Base-by-base conservation (phyloP, 345 rosid genomes). In the Gynandropsis gynandra region DNA sequence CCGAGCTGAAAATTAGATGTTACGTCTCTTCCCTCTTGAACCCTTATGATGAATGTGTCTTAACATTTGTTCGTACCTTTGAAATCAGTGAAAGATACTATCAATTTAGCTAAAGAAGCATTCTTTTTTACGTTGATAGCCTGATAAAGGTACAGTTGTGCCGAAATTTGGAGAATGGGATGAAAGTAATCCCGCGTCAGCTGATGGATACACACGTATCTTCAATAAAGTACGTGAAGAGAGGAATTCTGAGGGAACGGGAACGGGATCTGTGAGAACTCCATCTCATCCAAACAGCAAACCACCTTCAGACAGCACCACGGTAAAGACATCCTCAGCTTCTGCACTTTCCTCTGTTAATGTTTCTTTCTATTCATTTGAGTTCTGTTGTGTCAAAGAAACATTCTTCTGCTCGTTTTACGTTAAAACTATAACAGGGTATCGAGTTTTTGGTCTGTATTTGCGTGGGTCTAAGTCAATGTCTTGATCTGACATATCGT, bases 161-260 rank as follows among this genome's bases (percentile, higher is more conserved):
- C 95, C 97, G 1, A 89, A 75, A 56, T 89, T 89, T 20, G 97
- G 97, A 0, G 95, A 76, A 1, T 89, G 95, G 97, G 94, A 89
- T 19, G 90, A 86, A 71, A 85, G 56, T 24, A 76, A 89, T 52
- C 94, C 95, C 1, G 62, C 95, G 7, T 74, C 95, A 9, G 95
- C 95, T 10, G 95, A 86, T 57, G 79, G 94, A 31, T 89, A 76
- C 50, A 86, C 97, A 20, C 85, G 83, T 75, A 81, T 89, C 49
- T 89, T 89, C 67, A 80, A 86, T 65, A 64, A 74, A 73, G 95
- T 89, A 13, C 72, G 90, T 12, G 86, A 81, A 74, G 94, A 86
- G 69, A 86, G 76, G 54, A 81, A 77, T 31, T 56, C 48, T 6
- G 83, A 62, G 10, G 77, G 72, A 10, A 79, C 48, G 36, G 73